Conservation (phyloP, 2,329 filamentous ascomycete genomes). For the Alternaria postmessia region DNA sequence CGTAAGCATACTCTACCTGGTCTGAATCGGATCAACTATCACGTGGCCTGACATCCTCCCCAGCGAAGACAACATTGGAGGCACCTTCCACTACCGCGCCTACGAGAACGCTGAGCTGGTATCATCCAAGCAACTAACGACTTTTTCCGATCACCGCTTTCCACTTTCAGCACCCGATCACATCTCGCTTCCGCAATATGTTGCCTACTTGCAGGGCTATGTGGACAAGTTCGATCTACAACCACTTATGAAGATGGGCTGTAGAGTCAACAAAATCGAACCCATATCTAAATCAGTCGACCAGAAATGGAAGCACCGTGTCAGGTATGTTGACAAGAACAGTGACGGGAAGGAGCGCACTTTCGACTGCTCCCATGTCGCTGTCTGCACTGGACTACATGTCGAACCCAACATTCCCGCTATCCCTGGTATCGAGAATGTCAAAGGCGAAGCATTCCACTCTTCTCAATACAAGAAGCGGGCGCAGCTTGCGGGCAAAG, state of each 20-base stretch:
- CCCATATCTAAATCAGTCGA: constrained; percentile 28
- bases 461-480: constrained; percentile 42
- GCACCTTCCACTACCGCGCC: constrained; percentile 58
- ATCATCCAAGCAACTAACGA: constrained; percentile 60
- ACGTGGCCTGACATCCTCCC: constrained; percentile 15
- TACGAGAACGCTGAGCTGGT: constrained; percentile 63
- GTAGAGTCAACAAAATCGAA: constrained; percentile 33
- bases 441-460: constrained; percentile 38
- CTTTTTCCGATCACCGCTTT: constrained; percentile 61
- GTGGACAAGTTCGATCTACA: constrained; percentile 36
- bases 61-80: constrained; percentile 54
- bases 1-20: constrained; percentile 19
- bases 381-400: constrained; percentile 43
- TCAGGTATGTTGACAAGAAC: constrained; percentile 33
- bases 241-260: constrained; percentile 36
- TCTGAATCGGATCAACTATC: neutral
- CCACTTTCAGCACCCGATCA: constrained; percentile 51
- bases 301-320: constrained; percentile 38
- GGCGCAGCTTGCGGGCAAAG: constrained; percentile 35
- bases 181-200: constrained; percentile 44
- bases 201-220: constrained; percentile 41
- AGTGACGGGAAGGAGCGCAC: constrained; percentile 22
- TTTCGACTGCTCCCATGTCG: constrained; percentile 42
- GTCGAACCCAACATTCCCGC: constrained; percentile 41
- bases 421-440: constrained; percentile 41